phyloP scores from a whole-genome alignment of 169 alveolate genomes.

The Blepharisma undulans region DNA sequence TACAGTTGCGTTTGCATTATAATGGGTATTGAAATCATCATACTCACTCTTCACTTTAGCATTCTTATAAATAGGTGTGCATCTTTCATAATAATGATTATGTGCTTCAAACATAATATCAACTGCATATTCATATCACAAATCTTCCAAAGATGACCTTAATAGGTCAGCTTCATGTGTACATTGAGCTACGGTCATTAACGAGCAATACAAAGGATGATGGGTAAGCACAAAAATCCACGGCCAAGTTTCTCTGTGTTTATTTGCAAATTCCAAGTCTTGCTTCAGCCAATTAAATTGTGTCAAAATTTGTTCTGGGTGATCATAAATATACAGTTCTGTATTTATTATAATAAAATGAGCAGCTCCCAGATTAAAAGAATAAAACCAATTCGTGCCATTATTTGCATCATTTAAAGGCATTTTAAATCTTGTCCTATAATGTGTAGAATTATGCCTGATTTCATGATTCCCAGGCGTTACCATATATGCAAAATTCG shows the following conservation, averaged over 20 bases:
- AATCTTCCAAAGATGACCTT: not conserved
- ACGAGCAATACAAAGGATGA: conserved; percentile 34
- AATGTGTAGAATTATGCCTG: not conserved
- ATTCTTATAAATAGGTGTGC: conserved; percentile 26
- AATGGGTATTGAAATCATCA: not conserved
- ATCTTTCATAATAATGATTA: conserved; percentile 4
- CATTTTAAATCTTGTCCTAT: conserved; percentile 10
- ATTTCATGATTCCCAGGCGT: conserved; percentile 30
- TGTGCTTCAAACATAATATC: conserved; percentile 8
- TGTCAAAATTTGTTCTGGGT: not conserved
- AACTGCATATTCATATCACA: conserved; percentile 14
- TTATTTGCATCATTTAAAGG: not conserved
- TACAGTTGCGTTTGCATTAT: conserved; percentile 22
- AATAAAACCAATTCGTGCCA: conserved; percentile 14
- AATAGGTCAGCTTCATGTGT: not conserved
- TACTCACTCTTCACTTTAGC: not conserved
- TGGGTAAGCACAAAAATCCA: conserved; percentile 30
- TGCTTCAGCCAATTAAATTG: conserved; percentile 15
- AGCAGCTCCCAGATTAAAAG: conserved; percentile 29
- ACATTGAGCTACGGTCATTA: not conserved
- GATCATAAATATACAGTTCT: not conserved
- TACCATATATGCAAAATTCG: conserved; percentile 14
- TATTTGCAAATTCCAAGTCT: conserved; percentile 28
- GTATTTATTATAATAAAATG: conserved; percentile 19
- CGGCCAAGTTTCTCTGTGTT: not conserved